Evolutionary conservation across 805 yeast species (phyloP).

Genomic region (Monosporozyma solicola): DNA sequence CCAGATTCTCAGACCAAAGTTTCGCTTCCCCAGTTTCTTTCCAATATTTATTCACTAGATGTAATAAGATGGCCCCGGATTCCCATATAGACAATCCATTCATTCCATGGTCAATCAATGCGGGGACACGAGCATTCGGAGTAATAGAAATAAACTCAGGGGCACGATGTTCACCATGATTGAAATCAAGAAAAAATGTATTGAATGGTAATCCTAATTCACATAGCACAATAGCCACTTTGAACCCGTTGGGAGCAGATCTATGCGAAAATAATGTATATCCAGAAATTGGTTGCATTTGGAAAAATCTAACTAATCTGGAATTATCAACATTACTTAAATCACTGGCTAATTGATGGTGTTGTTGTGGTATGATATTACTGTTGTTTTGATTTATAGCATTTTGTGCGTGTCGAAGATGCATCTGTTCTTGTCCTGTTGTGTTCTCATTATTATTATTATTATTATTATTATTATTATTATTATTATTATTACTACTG

Average conservation of each 20-base stretch:
- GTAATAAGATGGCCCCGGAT: conserved; percentile 83
- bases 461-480: conserved; percentile 1
- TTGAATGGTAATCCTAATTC: conserved; percentile 74
- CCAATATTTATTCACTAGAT: conserved; percentile 60
- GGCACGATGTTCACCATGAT: conserved; percentile 82
- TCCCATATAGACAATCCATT: conserved; percentile 87
- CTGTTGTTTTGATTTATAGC: conserved; percentile 1
- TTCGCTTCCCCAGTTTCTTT: conserved; percentile 61
- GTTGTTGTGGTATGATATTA: conserved; percentile 8
- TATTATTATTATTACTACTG: background rate
- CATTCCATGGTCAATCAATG: conserved; percentile 78
- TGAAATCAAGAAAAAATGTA: conserved; percentile 79
- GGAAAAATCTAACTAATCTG: conserved; percentile 62
- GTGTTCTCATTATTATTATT: background rate
- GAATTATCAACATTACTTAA: conserved; percentile 38
- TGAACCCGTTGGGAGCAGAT: conserved; percentile 93
- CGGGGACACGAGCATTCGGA: conserved; percentile 95
- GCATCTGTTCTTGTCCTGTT: conserved; percentile 3
- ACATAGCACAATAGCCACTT: conserved; percentile 81
- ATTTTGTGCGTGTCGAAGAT: conserved; percentile 2
- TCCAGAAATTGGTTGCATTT: conserved; percentile 71
- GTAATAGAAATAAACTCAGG: conserved; percentile 91
- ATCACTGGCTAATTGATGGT: conserved; percentile 26
- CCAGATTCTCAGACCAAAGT: conserved; percentile 63
- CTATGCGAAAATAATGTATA: conserved; percentile 76